Evolutionary conservation across 768 basidiomycete genomes (phyloP), one percentile per base, ranked within the genome.

Genomic region (Termitomyces sp.): DNA sequence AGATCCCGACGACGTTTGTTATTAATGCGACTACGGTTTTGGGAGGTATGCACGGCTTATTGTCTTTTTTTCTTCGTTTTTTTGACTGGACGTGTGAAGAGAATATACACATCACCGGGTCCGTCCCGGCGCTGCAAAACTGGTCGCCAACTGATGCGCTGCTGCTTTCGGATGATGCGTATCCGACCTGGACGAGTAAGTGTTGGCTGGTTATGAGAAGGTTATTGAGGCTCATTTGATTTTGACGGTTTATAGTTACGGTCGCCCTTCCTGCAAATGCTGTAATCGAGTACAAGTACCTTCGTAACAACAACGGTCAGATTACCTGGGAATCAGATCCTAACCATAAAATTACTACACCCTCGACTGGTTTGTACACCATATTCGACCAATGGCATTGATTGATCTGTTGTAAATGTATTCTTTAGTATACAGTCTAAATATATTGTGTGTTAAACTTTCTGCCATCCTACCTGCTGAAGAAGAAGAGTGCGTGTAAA

Each of bases 111-210:
- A 66, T 91, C 57, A 80, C 82, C 23, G 89, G 89, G 1, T 84
- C 79, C 1, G 78, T 83, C 30, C 6, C 30, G 30, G 30, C 30
- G 30, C 30, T 30, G 30, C 30, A 30, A 6, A 30, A 30, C 83
- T 91, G 89, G 89, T 80, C 79, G 32, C 74, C 86, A 2, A 74
- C 76, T 54, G 78, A 71, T 57, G 87, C 89, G 13, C 52, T 89
- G 44, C 67, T 78, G 9, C 69, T 91, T 56, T 82, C 80, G 6
- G 58, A 82, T 6, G 78, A 74, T 26, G 74, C 79, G 58, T 89
- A 89, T 69, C 88, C 88, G 4, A 82, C 68, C 51, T 90, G 88
- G 88, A 83, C 77, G 66, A 78, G 88, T 89, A 65, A 91, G 87
- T 3, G 20, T 30, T 8, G 12, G 50, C 23, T 35, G 18, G 18